phyloP scores from a whole-genome alignment of 192 early-diverging fungal species.

The Podila minutissima region DNA sequence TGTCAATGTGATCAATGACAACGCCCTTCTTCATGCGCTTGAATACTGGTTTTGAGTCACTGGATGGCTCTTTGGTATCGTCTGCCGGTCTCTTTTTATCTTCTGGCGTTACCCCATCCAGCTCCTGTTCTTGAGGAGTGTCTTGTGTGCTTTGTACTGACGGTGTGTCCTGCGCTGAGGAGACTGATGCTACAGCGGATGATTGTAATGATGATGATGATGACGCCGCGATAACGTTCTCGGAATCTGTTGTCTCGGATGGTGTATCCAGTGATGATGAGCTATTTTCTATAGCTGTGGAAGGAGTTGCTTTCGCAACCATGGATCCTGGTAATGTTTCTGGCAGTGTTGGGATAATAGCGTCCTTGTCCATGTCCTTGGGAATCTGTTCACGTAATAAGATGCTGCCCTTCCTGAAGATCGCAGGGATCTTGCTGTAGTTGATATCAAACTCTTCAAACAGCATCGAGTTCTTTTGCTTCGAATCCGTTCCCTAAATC shows the following conservation, averaged over 20 bases:
- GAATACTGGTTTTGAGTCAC: conserved; percentile 20
- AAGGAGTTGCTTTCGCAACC: conserved; percentile 15
- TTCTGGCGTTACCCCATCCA: background rate
- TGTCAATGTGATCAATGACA: conserved; percentile 70
- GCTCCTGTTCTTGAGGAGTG: background rate
- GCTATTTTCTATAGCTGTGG: too few relatives aligned
- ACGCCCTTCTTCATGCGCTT: conserved; percentile 67
- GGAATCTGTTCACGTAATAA: conserved; percentile 70
- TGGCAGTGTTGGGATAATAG: conserved; percentile 35
- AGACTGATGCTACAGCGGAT: background rate
- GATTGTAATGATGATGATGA: background rate
- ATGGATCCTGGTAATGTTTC: conserved; percentile 40
- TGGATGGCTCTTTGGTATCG: conserved; percentile 15
- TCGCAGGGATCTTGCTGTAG: conserved; percentile 83
- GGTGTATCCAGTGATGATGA: too few relatives aligned
- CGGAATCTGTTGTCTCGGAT: background rate
- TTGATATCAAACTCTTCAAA: conserved; percentile 88
- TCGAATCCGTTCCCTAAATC: conserved; percentile 82
- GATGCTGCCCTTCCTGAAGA: conserved; percentile 91
- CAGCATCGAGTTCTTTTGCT: conserved; percentile 92
- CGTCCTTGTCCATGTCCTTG: conserved; percentile 34
- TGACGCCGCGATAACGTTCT: background rate
- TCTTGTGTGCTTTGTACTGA: background rate
- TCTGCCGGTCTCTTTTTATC: conserved; percentile 4
- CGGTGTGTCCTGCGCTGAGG: background rate